Evolutionary conservation across 495 filamentous ascomycete genomes (phyloP).

Genomic region (Daldinia caldariorum): DNA sequence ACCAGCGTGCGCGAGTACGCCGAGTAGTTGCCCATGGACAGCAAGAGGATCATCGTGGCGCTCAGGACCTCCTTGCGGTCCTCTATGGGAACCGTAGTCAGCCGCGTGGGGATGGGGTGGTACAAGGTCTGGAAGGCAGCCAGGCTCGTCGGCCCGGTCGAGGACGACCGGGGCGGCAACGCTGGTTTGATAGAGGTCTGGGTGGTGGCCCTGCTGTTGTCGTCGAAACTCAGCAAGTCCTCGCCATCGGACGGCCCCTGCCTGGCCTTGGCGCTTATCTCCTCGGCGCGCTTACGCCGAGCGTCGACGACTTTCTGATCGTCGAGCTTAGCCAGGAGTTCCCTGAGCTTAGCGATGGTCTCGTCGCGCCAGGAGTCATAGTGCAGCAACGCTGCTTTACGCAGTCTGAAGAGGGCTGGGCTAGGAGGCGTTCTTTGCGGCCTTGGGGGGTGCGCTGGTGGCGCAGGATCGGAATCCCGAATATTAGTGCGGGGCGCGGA

Average conservation of each 20-base stretch:
- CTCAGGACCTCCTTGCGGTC: conserved; percentile 61
- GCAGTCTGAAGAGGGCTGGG: conserved; percentile 48
- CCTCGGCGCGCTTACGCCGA: conserved; percentile 49
- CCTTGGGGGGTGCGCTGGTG: conserved; percentile 5
- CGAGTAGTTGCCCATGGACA: conserved; percentile 77
- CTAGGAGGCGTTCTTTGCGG: conserved; percentile 28
- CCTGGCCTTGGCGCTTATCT: conserved; percentile 19
- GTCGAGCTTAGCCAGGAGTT: conserved; percentile 50
- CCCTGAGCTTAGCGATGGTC: conserved; percentile 50
- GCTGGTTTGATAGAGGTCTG: not conserved
- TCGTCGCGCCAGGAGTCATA: conserved; percentile 56
- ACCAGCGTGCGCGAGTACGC: conserved; percentile 76
- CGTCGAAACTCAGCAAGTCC: conserved; percentile 48
- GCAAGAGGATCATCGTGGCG: conserved; percentile 72
- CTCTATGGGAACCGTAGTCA: conserved; percentile 51
- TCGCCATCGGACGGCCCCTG: conserved; percentile 34
- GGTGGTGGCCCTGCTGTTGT: conserved; percentile 10
- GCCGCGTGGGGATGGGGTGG: conserved; percentile 57
- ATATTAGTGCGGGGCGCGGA: conserved; percentile 15
- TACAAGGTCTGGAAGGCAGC: conserved; percentile 53
- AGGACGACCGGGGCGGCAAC: conserved; percentile 31
- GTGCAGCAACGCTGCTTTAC: conserved; percentile 50
- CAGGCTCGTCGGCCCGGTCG: conserved; percentile 28
- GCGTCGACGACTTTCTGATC: conserved; percentile 50
- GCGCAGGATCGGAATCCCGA: not conserved